Evolutionary conservation across 257 asterid species (phyloP).

Genomic region (Solanum clarkiae): DNA sequence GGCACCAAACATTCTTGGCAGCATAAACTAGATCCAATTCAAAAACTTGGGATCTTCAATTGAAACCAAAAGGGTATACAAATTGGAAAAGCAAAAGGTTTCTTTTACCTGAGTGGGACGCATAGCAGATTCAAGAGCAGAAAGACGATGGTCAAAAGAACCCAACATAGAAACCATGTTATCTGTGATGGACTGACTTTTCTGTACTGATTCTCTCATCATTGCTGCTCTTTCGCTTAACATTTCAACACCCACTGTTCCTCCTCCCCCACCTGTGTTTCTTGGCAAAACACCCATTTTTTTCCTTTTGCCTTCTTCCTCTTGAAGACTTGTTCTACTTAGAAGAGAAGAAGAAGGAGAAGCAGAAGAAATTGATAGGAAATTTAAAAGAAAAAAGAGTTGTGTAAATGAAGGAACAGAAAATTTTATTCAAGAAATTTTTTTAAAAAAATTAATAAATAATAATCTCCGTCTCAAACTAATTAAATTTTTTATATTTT

Average conservation of each 20-base stretch:
- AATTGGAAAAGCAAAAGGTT: neutral
- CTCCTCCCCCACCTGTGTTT: slow-evolving; percentile 5
- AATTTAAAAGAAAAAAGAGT: neutral
- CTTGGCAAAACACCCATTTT: slow-evolving; percentile 19
- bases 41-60: neutral
- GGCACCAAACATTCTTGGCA: neutral
- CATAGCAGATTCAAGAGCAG: slow-evolving; percentile 43
- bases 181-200: slow-evolving; percentile 34
- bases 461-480: too few species aligned
- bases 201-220: slow-evolving; percentile 25
- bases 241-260: slow-evolving; percentile 6
- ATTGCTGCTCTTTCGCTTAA: slow-evolving; percentile 25
- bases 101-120: slow-evolving; percentile 32
- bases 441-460: too few species aligned
- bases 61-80: neutral
- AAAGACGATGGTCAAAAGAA: slow-evolving; percentile 37
- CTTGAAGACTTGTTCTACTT: neutral
- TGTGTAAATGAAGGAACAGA: neutral
- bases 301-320: neutral
- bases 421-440: too few species aligned
- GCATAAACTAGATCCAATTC: neutral
- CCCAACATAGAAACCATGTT: slow-evolving; percentile 33
- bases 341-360: neutral
- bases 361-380: neutral
- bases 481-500: too few species aligned